Conservation (phyloP, 148 eudicot species). For the Chenopodium formosanum region DNA sequence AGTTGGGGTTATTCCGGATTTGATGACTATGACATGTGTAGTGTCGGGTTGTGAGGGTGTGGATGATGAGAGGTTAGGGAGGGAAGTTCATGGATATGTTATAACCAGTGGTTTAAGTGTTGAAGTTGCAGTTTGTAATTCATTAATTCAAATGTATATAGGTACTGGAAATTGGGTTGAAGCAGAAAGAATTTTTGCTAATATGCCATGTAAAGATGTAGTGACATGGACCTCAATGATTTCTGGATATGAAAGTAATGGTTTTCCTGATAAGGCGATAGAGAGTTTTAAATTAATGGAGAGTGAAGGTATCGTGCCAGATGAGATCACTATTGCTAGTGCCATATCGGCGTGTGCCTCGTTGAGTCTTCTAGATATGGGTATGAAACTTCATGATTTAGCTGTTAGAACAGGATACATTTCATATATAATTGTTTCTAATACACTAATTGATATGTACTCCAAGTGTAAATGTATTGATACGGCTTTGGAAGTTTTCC, state of each 20-base stretch:
- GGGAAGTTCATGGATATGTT: slow-evolving; percentile 63
- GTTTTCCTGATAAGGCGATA: slow-evolving; percentile 62
- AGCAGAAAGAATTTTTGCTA: slow-evolving; percentile 65
- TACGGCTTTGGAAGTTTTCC: slow-evolving; percentile 79
- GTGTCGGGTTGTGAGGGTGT: slow-evolving; percentile 74
- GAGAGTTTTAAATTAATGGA: slow-evolving; percentile 67
- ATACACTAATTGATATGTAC: slow-evolving; percentile 72
- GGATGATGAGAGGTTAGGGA: slow-evolving; percentile 56
- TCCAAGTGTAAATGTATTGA: slow-evolving; percentile 70
- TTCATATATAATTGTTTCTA: slow-evolving; percentile 60
- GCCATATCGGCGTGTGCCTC: slow-evolving; percentile 80
- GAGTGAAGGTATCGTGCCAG: slow-evolving; percentile 51
- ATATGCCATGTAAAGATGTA: slow-evolving; percentile 61
- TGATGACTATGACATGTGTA: slow-evolving; percentile 85
- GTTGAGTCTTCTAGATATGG: slow-evolving; percentile 57
- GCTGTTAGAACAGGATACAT: slow-evolving; percentile 60
- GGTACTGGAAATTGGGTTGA: slow-evolving; percentile 61
- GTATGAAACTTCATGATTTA: slow-evolving; percentile 64
- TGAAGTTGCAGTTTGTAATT: slow-evolving; percentile 67
- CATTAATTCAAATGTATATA: slow-evolving; percentile 66
- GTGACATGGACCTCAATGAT: slow-evolving; percentile 96
- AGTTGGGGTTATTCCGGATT: slow-evolving; percentile 49
- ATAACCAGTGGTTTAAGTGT: slow-evolving; percentile 40
- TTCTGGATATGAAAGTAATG: slow-evolving; percentile 67
- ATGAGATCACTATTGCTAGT: slow-evolving; percentile 73